phyloP scores from a whole-genome alignment of 495 filamentous ascomycete species.

The Schizothecium vesticola region DNA sequence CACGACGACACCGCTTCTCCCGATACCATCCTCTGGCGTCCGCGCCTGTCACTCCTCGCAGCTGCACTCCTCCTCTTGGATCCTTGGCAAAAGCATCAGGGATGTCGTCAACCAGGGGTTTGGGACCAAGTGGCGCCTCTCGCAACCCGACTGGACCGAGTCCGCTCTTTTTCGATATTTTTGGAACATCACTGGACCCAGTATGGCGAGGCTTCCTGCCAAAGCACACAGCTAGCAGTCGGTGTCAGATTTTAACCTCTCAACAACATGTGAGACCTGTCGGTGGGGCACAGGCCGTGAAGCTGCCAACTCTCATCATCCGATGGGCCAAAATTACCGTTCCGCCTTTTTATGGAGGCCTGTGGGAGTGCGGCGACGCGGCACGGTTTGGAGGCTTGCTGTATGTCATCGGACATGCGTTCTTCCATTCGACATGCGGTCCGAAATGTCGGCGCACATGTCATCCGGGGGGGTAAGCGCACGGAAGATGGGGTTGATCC shows the following conservation, averaged over 20 bases:
- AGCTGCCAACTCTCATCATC: not conserved
- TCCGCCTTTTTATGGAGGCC: not conserved
- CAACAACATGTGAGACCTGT: not conserved
- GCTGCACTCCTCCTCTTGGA: not conserved
- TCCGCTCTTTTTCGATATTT: not conserved
- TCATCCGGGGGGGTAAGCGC: conserved; percentile 1
- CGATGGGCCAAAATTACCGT: too few relatives aligned
- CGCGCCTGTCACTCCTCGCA: not conserved
- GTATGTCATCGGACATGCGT: not conserved
- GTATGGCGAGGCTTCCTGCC: not conserved
- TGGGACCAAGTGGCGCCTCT: conserved; percentile 2
- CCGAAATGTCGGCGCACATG: not conserved
- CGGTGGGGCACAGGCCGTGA: not conserved
- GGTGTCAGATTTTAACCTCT: not conserved
- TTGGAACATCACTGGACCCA: not conserved
- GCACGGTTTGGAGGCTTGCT: not conserved
- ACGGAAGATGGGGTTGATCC: not conserved
- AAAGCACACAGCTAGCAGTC: not conserved
- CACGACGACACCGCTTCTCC: not conserved
- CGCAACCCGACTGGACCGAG: conserved; percentile 2
- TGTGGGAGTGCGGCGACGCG: not conserved
- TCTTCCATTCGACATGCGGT: not conserved
- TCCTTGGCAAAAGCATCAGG: not conserved
- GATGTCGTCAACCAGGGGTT: conserved; percentile 6
- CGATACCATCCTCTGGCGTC: not conserved